A percentile compares a stretch with the other conserved stretches of the same genome.
phyloP scores from a whole-genome alignment of 768 basidiomycete species.

The Lentinula detonsa region DNA sequence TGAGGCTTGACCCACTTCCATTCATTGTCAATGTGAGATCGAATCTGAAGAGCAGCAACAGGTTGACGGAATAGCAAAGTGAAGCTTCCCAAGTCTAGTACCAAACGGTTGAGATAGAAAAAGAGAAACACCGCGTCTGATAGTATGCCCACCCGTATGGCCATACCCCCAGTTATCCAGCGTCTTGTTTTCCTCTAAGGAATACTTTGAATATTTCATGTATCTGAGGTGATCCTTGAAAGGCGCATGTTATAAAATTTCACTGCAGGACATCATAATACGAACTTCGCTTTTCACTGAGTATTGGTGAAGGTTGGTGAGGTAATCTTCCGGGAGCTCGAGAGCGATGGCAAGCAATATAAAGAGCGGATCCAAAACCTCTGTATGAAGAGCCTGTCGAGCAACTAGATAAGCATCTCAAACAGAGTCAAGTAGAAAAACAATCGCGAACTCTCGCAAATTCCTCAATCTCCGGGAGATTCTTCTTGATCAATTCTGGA shows the following conservation, averaged over 20 bases:
- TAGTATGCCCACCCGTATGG: slow-evolving; percentile 28
- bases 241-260: background rate
- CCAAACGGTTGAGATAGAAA: background rate
- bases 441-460: slow-evolving; percentile 28
- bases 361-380: slow-evolving; percentile 42
- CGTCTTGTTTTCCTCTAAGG: slow-evolving; percentile 30
- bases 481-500: slow-evolving; percentile 29
- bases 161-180: slow-evolving; percentile 32
- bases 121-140: background rate
- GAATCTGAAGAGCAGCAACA: slow-evolving; percentile 48
- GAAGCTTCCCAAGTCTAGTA: slow-evolving; percentile 37
- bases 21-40: slow-evolving; percentile 33
- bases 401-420: background rate
- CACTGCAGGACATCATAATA: background rate
- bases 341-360: slow-evolving; percentile 43
- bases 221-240: slow-evolving; percentile 38
- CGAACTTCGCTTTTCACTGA: slow-evolving; percentile 35
- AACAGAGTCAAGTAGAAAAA: background rate
- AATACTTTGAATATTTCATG: slow-evolving; percentile 48
- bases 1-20: slow-evolving; percentile 54
- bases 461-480: slow-evolving; percentile 36
- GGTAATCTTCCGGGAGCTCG: slow-evolving; percentile 45
- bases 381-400: slow-evolving; percentile 30
- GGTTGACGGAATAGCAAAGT: slow-evolving; percentile 54
- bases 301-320: slow-evolving; percentile 40